Base-by-base conservation (phyloP, 1,284 basidiomycete species). In the Rhodotorula mucilaginosa region DNA sequence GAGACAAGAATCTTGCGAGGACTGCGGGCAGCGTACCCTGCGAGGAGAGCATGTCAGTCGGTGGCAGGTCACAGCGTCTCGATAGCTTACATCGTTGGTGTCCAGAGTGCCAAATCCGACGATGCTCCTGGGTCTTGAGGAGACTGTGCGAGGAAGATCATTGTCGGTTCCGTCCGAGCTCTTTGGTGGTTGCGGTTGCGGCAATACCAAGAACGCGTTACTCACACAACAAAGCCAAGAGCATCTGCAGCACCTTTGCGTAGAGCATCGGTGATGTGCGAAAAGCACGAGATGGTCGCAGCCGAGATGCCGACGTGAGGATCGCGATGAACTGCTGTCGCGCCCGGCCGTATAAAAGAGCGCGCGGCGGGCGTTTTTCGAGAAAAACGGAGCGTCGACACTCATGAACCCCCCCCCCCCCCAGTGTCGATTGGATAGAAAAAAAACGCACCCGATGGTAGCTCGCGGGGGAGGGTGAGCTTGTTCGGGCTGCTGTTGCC, bases 51-150 rank as follows among this genome's bases (percentile, higher is more conserved):
- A 26, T 26, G 26, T 26, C 26, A 26, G 26, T 26, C 26, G 26
- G 26, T 26, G 26, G 26, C 26, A 26, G 26, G 26, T 26, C 26
- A 26, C 26, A 26, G 26, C 26, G 26, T 26, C 26, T 26, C 26
- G 26, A 26, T 26, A 26, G 26, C 26, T 26, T 26, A 26, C 26
- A 26, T 26, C 26, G 26, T 26, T 26, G 26, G 26, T 26, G 26
- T 26, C 26, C 26, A 26, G 26, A 26, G 26, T 26, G 26, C 81
- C 82, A 70, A 84, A 85, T 26, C 83, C 79, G 57, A 85, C 82
- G 78, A 84, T 81, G 68, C 83, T 83, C 76, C 84, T 84, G 62
- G 78, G 75, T 83, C 76, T 85, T 84, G 62, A 78, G 75, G 70
- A 84, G 61, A 5, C 61, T 62, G 61, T 10, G 46, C 39, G 39